phyloP scores from a whole-genome alignment of 2,329 filamentous ascomycete species.

The Calonectria montana region DNA sequence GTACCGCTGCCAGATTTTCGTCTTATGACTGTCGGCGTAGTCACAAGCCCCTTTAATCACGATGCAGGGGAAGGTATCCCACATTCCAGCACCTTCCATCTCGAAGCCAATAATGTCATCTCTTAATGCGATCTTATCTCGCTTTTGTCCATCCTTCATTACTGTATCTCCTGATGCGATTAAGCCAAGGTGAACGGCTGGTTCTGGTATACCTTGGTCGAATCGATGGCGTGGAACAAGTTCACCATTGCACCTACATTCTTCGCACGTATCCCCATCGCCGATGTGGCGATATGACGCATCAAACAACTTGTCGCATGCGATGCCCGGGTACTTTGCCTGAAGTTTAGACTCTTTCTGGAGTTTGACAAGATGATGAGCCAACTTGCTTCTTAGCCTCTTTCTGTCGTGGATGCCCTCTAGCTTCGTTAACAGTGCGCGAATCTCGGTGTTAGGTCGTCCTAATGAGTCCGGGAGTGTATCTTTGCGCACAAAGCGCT shows the following conservation, averaged over 20 bases:
- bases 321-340: neutral
- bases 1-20: constrained; percentile 12
- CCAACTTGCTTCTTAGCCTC: neutral
- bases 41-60: constrained; percentile 29
- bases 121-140: neutral
- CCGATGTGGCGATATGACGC: neutral
- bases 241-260: neutral
- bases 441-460: constrained; percentile 35
- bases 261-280: neutral
- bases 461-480: constrained; percentile 33
- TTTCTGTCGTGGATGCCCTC: constrained; percentile 1
- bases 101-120: constrained; percentile 22
- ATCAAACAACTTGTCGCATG: neutral
- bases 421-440: constrained; percentile 38
- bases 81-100: constrained; percentile 29
- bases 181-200: constrained; percentile 13
- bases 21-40: constrained; percentile 31
- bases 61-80: constrained; percentile 26
- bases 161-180: constrained; percentile 22
- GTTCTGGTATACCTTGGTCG: neutral
- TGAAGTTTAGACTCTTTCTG: neutral
- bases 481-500: constrained; percentile 35
- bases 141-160: constrained; percentile 13
- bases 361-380: neutral
- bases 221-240: neutral